These are phyloP conservation scores for Anisodus acutangulus DNA, from an alignment of 257 asterid genomes.

Conservation along the genomic window DNA sequence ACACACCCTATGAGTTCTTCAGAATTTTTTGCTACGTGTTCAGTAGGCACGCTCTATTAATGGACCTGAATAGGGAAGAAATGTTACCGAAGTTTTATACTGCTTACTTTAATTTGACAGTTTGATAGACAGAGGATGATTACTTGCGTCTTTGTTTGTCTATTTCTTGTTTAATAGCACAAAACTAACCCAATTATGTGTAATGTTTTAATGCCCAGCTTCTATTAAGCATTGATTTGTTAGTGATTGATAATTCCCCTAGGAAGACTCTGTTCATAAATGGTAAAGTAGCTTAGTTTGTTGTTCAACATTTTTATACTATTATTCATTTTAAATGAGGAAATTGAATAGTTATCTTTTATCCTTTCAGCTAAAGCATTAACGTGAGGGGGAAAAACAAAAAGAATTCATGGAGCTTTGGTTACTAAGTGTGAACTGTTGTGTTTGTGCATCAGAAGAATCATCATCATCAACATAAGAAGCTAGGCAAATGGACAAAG, in stretches of 20 bases:
- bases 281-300: background rate
- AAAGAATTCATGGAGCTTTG: background rate
- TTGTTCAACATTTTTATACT: background rate
- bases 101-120: background rate
- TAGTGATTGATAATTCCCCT: background rate
- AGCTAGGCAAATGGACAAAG: constrained; percentile 54
- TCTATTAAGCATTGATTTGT: background rate
- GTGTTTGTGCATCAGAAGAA: background rate
- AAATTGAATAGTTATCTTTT: too few relatives aligned
- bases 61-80: background rate
- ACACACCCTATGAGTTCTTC: background rate
- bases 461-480: background rate
- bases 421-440: background rate
- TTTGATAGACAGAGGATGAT: background rate
- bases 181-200: background rate
- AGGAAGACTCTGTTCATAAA: background rate
- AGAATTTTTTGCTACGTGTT: too few relatives aligned
- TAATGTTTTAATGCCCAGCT: background rate
- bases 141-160: background rate
- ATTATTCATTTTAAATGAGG: too few relatives aligned
- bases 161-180: background rate
- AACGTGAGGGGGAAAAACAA: background rate
- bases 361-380: background rate
- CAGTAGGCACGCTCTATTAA: too few relatives aligned
- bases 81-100: background rate